Percentiles rank a stretch among this genome's conserved stretches.
Evolutionary conservation across 208 protist species (phyloP).

Genomic region (Leishmania lainsoni): DNA sequence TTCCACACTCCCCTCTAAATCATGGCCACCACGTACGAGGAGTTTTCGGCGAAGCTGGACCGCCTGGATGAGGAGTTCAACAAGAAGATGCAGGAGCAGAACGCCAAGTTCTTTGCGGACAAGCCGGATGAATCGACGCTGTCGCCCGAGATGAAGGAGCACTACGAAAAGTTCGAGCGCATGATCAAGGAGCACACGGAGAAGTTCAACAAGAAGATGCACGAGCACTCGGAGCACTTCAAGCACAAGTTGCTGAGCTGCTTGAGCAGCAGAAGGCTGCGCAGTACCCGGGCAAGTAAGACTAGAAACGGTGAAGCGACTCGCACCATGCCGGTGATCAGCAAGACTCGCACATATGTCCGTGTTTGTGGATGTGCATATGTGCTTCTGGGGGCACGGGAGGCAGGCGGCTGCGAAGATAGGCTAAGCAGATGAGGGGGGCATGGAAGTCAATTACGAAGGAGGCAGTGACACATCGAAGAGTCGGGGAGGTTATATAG

Average conservation of each 20-base stretch:
- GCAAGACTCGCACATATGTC: neutral
- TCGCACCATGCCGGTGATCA: neutral
- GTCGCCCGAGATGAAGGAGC: slow-evolving; percentile 92
- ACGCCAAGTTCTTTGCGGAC: slow-evolving; percentile 90
- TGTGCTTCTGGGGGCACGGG: neutral
- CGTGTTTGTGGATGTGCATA: neutral
- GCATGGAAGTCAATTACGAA: too few species aligned
- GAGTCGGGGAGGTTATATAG: too few species aligned
- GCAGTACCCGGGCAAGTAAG: slow-evolving; percentile 89
- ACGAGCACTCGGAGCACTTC: slow-evolving; percentile 92
- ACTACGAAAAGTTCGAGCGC: slow-evolving; percentile 93
- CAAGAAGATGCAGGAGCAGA: slow-evolving; percentile 93
- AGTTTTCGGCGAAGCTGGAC: slow-evolving; percentile 90
- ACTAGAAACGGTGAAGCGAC: neutral
- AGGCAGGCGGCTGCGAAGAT: too few species aligned
- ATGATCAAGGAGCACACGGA: slow-evolving; percentile 94
- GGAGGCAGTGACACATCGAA: too few species aligned
- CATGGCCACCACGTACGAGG: slow-evolving; percentile 66
- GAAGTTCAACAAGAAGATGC: slow-evolving; percentile 94
- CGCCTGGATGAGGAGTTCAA: slow-evolving; percentile 89
- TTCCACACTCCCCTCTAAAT: neutral
- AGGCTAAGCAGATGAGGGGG: too few species aligned
- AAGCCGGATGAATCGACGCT: slow-evolving; percentile 90
- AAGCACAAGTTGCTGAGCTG: slow-evolving; percentile 91
- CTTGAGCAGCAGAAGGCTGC: slow-evolving; percentile 93